These are phyloP conservation scores for Beauveria varroae DNA, from an alignment of 2,329 filamentous ascomycete genomes.

Conservation along the genomic window DNA sequence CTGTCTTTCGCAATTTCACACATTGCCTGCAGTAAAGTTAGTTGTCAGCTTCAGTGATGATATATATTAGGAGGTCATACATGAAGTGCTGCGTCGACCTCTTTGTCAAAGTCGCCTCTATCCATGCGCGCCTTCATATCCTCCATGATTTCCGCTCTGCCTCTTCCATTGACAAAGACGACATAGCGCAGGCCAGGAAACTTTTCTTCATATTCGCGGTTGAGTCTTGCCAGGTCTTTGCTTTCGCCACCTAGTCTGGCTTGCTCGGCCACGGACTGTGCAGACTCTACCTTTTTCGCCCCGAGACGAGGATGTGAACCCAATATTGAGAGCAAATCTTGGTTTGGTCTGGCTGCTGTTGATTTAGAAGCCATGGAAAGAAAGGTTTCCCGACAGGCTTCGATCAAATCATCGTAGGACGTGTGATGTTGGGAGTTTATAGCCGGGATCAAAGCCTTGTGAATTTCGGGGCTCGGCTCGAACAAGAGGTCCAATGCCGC, in stretches of 20 bases:
- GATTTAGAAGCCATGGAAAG: constrained; percentile 48
- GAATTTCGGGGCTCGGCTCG: constrained; percentile 70
- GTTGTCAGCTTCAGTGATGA: constrained; percentile 14
- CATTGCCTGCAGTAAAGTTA: constrained; percentile 60
- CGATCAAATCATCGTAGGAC: constrained; percentile 64
- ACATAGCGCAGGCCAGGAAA: constrained; percentile 85
- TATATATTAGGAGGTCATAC: constrained; percentile 35
- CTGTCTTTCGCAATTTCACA: constrained; percentile 82
- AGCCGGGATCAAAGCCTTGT: constrained; percentile 61
- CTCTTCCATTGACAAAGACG: constrained; percentile 82
- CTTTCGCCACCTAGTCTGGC: constrained; percentile 59
- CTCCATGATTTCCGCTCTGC: constrained; percentile 65
- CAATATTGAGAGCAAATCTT: constrained; percentile 62
- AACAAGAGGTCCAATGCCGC: constrained; percentile 70
- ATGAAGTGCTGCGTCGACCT: constrained; percentile 67
- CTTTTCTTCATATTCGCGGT: constrained; percentile 67
- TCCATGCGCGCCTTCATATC: constrained; percentile 73
- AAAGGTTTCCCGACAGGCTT: constrained; percentile 56
- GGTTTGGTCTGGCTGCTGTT: constrained; percentile 34
- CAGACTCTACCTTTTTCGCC: constrained; percentile 73
- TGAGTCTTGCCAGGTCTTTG: constrained; percentile 58
- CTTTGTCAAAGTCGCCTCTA: constrained; percentile 54
- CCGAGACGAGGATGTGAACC: constrained; percentile 79
- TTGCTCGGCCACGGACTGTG: constrained; percentile 74
- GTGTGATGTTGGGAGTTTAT: constrained; percentile 50